Evolutionary conservation across 352 stramenopile genomes (phyloP).

Genomic region (Phytophthora fragariaefolia): DNA sequence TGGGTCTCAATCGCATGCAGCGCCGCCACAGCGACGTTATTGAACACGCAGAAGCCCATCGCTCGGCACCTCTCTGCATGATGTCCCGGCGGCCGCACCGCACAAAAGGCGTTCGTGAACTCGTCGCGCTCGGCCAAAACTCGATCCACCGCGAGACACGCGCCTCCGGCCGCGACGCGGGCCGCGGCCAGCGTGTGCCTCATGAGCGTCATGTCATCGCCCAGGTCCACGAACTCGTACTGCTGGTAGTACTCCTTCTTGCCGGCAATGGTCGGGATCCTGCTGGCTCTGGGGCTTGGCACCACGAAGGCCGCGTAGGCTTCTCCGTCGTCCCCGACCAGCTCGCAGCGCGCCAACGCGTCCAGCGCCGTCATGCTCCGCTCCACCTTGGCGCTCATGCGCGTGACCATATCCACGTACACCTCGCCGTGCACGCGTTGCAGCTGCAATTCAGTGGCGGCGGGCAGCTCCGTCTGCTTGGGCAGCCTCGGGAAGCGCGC

Average conservation of each 20-base stretch:
- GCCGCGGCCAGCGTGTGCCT: constrained; percentile 69
- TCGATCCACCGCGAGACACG: constrained; percentile 75
- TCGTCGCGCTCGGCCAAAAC: constrained; percentile 35
- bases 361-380: constrained; percentile 67
- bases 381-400: constrained; percentile 64
- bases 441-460: constrained; percentile 57
- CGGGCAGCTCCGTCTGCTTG: constrained; percentile 30
- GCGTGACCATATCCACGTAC: constrained; percentile 61
- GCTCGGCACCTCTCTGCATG: constrained; percentile 55
- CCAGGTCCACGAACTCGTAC: constrained; percentile 73
- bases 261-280: constrained; percentile 31
- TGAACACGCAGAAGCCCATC: constrained; percentile 96
- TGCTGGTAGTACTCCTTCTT: constrained; percentile 64
- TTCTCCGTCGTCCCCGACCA: constrained; percentile 11
- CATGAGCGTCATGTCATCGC: constrained; percentile 76
- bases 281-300: constrained; percentile 18
- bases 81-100: constrained; percentile 73
- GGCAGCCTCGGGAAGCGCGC: constrained; percentile 44
- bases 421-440: constrained; percentile 61
- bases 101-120: constrained; percentile 86
- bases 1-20: constrained; percentile 90
- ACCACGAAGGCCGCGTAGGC: constrained; percentile 6
- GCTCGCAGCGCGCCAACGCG: constrained; percentile 15
- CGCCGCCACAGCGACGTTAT: constrained; percentile 95
- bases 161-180: constrained; percentile 72